Evolutionary conservation across 192 early-diverging fungal genomes (phyloP).

Genomic region (Funneliformis mosseae): DNA sequence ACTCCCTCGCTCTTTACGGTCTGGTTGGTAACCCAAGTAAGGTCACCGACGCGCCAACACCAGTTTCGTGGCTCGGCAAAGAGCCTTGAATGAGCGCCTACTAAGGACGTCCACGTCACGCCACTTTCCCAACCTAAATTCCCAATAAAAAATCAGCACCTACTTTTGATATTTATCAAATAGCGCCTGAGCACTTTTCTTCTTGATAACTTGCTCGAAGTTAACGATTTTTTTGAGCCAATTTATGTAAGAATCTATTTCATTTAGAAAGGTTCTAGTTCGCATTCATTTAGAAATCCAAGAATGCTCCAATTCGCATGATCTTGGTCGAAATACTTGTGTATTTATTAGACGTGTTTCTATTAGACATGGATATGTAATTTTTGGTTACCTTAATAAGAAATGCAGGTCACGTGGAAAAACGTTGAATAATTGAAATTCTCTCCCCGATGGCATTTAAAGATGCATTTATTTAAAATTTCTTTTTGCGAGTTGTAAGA

Average conservation of each 20-base stretch:
- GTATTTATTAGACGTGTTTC: no score
- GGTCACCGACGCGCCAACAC: no score
- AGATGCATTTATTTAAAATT: no score
- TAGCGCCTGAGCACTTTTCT: background rate
- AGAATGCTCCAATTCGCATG: background rate
- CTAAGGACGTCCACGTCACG: background rate
- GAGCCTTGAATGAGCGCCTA: no score
- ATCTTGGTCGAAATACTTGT: constrained; percentile 1
- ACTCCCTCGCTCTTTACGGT: constrained; percentile 23
- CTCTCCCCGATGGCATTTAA: no score
- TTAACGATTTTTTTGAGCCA: background rate
- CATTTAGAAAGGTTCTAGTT: background rate
- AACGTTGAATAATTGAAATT: no score
- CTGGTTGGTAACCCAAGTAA: background rate
- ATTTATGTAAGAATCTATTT: constrained; percentile 12
- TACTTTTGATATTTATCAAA: constrained; percentile 17
- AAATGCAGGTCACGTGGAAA: no score
- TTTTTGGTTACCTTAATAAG: no score
- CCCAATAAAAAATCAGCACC: constrained; percentile 5
- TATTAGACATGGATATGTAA: no score
- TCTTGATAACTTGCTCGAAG: background rate
- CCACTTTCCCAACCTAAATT: constrained; percentile 1
- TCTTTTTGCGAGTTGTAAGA: no score
- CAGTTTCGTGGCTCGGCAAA: no score
- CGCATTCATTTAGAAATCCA: constrained; percentile 4